Evolutionary conservation across 441 rosid species (phyloP), one percentile per base, ranked within the genome.

Genomic region (Erodium moschatum): DNA sequence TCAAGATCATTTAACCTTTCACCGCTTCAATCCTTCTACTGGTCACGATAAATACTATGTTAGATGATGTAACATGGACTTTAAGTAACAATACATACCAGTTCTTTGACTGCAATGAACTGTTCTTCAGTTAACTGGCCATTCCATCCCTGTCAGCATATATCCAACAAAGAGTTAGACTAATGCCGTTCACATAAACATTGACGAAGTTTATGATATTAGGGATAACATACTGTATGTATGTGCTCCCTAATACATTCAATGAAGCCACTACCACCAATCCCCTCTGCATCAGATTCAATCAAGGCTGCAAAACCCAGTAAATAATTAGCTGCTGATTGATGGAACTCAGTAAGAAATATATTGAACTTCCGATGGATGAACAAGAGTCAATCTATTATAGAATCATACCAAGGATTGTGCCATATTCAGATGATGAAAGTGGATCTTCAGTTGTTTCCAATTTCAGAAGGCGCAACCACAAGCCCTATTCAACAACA

Each of bases 201-300:
- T 65, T 60, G 46, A 42, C 76, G 58, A 61, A 64, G 61, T 46
- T 56, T 56, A 73, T 54, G 48, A 60, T 24, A 60, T 78, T 72
- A 66, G 72, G 68, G 71, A 12, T 67, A 58, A 70, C 89, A 60
- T 84, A 90, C 99, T 21, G 93, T 84, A 81, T 90, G 84, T 73
- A 92, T 85, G 80, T 95, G 99, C 85, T 95, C 99, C 74, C 96
- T 83, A 77, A 92, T 90, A 82, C 99, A 95, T 82, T 92, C 98
- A 58, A 92, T 85, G 84, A 92, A 95, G 58, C 99, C 98, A 78
- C 98, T 95, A 72, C 98, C 97, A 80, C 99, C 99, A 81, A 95
- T 95, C 29, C 99, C 98, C 86, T 95, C 99, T 7, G 99, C 98
- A 70, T 95, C 98, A 73, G 97, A 95, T 84, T 95, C 99, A 24